Evolutionary conservation across 805 yeast genomes (phyloP), one percentile per base, ranked within the genome.

Genomic region (Kuraishia borneana): DNA sequence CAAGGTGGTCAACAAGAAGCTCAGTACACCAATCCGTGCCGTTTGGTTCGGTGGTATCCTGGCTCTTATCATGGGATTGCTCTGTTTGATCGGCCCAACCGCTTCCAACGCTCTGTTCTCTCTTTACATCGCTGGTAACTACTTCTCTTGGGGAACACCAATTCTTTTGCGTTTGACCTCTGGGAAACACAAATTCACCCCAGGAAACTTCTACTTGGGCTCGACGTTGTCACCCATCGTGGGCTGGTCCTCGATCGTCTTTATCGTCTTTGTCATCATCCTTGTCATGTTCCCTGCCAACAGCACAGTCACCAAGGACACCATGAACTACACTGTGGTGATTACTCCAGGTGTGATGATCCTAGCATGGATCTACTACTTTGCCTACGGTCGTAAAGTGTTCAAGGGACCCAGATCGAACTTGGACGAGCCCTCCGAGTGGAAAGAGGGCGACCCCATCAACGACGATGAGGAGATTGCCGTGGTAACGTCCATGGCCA

Each of bases 81-180:
- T 67, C 36, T 59, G 60, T 35, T 52, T 67, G 30, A 61, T 62
- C 33, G 58, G 61, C 18, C 44, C 61, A 5, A 49, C 63, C 4
- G 70, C 70, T 13, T 60, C 71, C 5, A 57, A 57, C 39, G 72
- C 72, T n/a, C 53, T 66, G 30, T 66, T 67, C 47, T 62, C 70
- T 2, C 51, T 67, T 37, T 63, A 57, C 31, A 58, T 65, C 36
- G 63, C 70, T 5, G 66, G 68, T 18, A 62, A 63, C 45, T 53
- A 56, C 40, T 47, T 65, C 14, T 56, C 70, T 8, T 56, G 70
- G 70, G 63, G 61, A 10, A 54, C 50, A 36, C 71, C 73, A 5
- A 55, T 61, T 8, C 52, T 63, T 34, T 50, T 63, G 32, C 52
- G 63, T 20, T 43, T 64, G 27, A 63, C 66, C 13, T 44, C 50